Conservation (phyloP, 1,284 basidiomycete species). For the Thecaphora thlaspeos region DNA sequence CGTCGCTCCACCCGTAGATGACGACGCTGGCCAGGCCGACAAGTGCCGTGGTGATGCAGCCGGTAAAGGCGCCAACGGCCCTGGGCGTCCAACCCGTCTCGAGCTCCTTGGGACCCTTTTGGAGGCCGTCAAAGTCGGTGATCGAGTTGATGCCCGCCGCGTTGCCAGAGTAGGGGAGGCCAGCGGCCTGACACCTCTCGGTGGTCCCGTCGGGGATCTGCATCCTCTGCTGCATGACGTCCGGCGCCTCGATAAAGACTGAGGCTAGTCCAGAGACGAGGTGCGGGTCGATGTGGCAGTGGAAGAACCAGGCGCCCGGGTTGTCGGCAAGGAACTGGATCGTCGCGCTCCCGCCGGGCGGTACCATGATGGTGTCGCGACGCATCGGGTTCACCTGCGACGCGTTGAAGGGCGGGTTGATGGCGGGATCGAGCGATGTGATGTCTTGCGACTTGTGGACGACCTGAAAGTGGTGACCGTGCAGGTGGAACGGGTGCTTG, state of each 20-base stretch:
- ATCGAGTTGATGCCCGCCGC: slow-evolving; percentile 49
- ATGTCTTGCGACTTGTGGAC: slow-evolving; percentile 71
- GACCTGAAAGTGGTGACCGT: slow-evolving; percentile 38
- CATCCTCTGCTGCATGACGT: slow-evolving; percentile 60
- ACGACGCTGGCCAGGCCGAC: slow-evolving; percentile 75
- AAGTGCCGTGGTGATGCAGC: slow-evolving; percentile 77
- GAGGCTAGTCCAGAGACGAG: slow-evolving; percentile 70
- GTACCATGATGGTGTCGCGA: slow-evolving; percentile 57
- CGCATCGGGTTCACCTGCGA: slow-evolving; percentile 61
- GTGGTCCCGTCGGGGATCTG: slow-evolving; percentile 64
- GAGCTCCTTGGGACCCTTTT: slow-evolving; percentile 26
- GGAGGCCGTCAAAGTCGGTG: slow-evolving; percentile 35
- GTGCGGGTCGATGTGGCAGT: slow-evolving; percentile 50
- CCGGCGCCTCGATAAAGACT: slow-evolving; percentile 74
- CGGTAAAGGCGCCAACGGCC: slow-evolving; percentile 75
- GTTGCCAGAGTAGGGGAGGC: slow-evolving; percentile 61
- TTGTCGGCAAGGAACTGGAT: slow-evolving; percentile 46
- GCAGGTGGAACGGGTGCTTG: slow-evolving; percentile 28
- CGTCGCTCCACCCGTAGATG: slow-evolving; percentile 66
- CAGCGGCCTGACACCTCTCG: slow-evolving; percentile 72
- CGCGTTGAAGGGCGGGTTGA: slow-evolving; percentile 80
- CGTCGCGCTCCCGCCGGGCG: slow-evolving; percentile 39
- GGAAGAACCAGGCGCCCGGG: slow-evolving; percentile 49
- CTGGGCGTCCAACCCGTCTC: slow-evolving; percentile 40
- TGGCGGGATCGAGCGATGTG: slow-evolving; percentile 71